Evolutionary conservation across 2,329 filamentous ascomycete species (phyloP), one percentile per base, ranked within the genome.

Genomic region (Lachnellula hyalina): DNA sequence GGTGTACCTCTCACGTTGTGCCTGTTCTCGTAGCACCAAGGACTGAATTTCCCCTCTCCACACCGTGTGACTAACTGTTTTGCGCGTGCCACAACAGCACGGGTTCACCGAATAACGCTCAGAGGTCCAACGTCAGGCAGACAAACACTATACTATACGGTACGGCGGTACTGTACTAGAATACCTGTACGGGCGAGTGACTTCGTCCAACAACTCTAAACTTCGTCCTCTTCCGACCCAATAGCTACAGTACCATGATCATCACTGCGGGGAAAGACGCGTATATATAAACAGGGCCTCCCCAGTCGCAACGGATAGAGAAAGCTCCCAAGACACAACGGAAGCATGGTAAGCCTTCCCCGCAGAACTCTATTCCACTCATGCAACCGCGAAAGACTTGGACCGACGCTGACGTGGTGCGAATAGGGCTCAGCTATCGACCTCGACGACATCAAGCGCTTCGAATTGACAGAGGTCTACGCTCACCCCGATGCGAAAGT

Each of bases 391-490:
- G 49, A 25, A 42, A 15, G 44, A 36, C 55, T 38, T 49, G 25
- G 21, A 41, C 48, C 44, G 34, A 40, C 42, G 50, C 51, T 44
- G 47, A 58, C 47, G 23, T 56, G 23, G 25, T 28, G 46, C 35
- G 38, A 34, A 56, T 41, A 81, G 77, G 77, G 71, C 62, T 74
- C 75, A 55, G 73, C 77, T 60, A 78, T 77, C 65, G 74, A 72
- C 58, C 72, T 57, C 52, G 56, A 64, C 54, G 62, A 77, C 53
- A 77, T 79, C 55, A 73, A 72, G 51, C 79, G 81, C 19, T 83
- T 78, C 70, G 82, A 84, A 67, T 73, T 80, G 51, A 84, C 81
- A 1, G 75, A 78, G 47, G 80, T 85, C 48, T 84, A 81, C 66
- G 76, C 74, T 0, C 80, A 84, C 53, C 80, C 81, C 7, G 73